phyloP scores from a whole-genome alignment of 768 basidiomycete genomes.

The Pilatotrama ljubarskyi region DNA sequence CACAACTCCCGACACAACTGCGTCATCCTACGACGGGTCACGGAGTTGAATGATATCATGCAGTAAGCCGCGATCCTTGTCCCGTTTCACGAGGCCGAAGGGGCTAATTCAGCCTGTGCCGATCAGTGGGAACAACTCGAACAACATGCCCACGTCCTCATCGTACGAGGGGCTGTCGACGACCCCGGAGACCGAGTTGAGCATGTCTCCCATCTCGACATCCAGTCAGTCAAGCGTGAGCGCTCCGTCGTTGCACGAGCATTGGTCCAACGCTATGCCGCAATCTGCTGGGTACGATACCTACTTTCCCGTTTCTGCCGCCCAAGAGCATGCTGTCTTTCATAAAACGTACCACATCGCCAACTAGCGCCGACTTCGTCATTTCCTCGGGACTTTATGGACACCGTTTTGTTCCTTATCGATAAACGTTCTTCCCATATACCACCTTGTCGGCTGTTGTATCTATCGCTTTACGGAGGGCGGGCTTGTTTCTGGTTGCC shows the following conservation, averaged over 20 bases:
- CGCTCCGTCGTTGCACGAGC: constrained; percentile 45
- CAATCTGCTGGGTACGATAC: constrained; percentile 60
- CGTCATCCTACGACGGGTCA: constrained; percentile 55
- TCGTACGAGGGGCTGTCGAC: constrained; percentile 26
- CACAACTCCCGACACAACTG: constrained; percentile 52
- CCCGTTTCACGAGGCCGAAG: constrained; percentile 4
- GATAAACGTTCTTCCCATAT: constrained; percentile 10
- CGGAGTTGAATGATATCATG: constrained; percentile 61
- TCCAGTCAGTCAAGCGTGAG: constrained; percentile 45
- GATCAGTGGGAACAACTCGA: constrained; percentile 22
- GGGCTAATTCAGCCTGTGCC: background rate
- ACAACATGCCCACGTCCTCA: background rate
- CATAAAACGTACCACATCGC: constrained; percentile 32
- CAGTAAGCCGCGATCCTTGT: constrained; percentile 48
- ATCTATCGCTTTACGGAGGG: constrained; percentile 15
- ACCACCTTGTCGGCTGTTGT: constrained; percentile 12
- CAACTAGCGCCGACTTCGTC: constrained; percentile 11
- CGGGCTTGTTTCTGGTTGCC: constrained; percentile 6
- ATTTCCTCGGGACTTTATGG: constrained; percentile 17
- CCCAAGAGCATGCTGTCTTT: constrained; percentile 32
- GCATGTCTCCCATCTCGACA: constrained; percentile 45
- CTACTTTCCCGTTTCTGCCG: constrained; percentile 59
- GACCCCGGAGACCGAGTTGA: constrained; percentile 55
- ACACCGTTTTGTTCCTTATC: constrained; percentile 2
- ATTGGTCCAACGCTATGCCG: constrained; percentile 56